Percentiles rank a stretch among this genome's conserved stretches.
These are phyloP conservation scores for Cyclocybe cylindracea DNA, from an alignment of 768 basidiomycete genomes.

Conservation along the genomic window DNA sequence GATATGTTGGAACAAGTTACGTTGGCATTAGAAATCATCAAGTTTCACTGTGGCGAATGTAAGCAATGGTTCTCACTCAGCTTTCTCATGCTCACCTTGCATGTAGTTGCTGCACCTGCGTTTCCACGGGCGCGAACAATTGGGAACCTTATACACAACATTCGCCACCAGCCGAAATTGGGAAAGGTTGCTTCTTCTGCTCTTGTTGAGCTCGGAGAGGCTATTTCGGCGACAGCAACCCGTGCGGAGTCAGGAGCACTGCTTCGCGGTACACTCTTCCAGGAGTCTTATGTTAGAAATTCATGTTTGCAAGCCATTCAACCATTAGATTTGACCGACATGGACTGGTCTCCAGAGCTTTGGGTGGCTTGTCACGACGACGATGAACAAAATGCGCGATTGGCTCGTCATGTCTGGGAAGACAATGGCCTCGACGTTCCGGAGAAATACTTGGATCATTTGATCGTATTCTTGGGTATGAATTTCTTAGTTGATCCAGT, in stretches of 20 bases:
- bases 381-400: slow-evolving; percentile 81
- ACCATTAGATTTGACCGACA: slow-evolving; percentile 93
- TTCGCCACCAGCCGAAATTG: slow-evolving; percentile 76
- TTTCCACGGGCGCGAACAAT: slow-evolving; percentile 80
- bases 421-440: slow-evolving; percentile 93
- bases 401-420: slow-evolving; percentile 87
- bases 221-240: slow-evolving; percentile 67
- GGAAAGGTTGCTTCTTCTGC: slow-evolving; percentile 83
- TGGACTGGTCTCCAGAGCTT: slow-evolving; percentile 89
- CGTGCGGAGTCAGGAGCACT: slow-evolving; percentile 64
- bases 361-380: slow-evolving; percentile 88
- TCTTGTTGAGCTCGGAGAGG: slow-evolving; percentile 79
- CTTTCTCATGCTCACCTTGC: neutral
- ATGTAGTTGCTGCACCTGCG: slow-evolving; percentile 61
- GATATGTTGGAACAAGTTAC: slow-evolving; percentile 79
- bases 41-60: slow-evolving; percentile 78
- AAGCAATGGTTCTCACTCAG: slow-evolving; percentile 22
- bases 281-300: slow-evolving; percentile 86
- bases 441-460: slow-evolving; percentile 56
- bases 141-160: slow-evolving; percentile 66
- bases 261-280: slow-evolving; percentile 73
- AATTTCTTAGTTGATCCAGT: neutral
- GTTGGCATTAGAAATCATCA: slow-evolving; percentile 68
- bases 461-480: slow-evolving; percentile 72
- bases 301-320: slow-evolving; percentile 90